Evolutionary conservation across 768 basidiomycete species (phyloP), one percentile per base, ranked within the genome.

Genomic region (Suillus subalutaceus): DNA sequence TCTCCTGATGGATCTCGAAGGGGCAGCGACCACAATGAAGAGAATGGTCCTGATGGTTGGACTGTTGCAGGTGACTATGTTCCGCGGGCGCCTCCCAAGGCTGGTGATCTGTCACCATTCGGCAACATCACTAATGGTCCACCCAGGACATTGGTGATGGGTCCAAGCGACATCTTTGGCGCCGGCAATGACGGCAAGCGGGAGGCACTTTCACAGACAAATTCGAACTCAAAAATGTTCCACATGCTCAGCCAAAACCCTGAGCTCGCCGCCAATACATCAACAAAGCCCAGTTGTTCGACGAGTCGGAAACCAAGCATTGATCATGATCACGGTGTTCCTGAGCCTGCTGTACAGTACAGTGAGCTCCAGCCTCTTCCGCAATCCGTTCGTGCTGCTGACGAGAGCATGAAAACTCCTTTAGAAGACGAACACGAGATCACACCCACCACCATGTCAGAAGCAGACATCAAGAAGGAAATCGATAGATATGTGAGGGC

Each of bases 31-130:
- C 85, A 90, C 66, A 84, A 82, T 53, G 84, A 85, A 13, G 87
- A 87, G 64, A 80, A 84, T 63, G 88, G 88, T 35, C 84, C 90
- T 38, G 96, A 98, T 66, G 93, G 93, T n/a, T 98, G 96, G 96
- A 87, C 91, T 43, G 89, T 90, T 52, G 23, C 52, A 52, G 52
- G 15, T 30, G 30, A 16, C 15, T 2, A 1, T 37, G 79, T 79
- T 46, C 63, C 84, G 43, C 86, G 88, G 30, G 85, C 88, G 35
- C 87, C 87, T 48, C 79, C 90, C 65, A 91, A 94, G 79, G 93
- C 89, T 59, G 94, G 94, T 26, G 93, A 96, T 77, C 82, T 96
- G 63, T 90, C 91, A 52, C 85, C 90, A 67, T 96, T 97, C 69
- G 94, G 95, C 70, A 94, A 96, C 82, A 91, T 97, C 75, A 89